phyloP scores from a whole-genome alignment of 805 yeast genomes.

The Schizosaccharomyces pombe region DNA sequence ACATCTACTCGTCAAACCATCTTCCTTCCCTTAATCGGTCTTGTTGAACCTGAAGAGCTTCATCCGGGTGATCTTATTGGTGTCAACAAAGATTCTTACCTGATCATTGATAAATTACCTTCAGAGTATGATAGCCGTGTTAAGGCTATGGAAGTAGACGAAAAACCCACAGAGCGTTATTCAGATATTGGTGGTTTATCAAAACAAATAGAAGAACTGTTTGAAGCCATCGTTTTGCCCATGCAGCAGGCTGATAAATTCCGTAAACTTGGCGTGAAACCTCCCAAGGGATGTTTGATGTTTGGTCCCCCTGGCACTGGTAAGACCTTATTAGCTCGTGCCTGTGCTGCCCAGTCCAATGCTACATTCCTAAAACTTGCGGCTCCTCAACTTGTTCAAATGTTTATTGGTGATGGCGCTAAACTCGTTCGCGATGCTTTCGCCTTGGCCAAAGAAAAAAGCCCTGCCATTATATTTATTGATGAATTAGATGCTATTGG shows the following conservation, averaged over 20 bases:
- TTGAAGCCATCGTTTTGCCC: constrained; percentile 94
- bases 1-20: constrained; percentile 96
- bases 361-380: constrained; percentile 92
- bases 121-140: constrained; percentile 95
- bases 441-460: constrained; percentile 90
- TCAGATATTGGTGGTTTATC: constrained; percentile 95
- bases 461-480: constrained; percentile 91
- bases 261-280: constrained; percentile 78
- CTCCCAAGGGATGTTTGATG: constrained; percentile 95
- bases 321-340: constrained; percentile 86
- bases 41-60: constrained; percentile 73
- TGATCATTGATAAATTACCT: constrained; percentile 80
- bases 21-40: constrained; percentile 81
- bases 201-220: constrained; percentile 92
- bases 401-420: constrained; percentile 98
- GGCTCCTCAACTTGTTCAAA: constrained; percentile 94
- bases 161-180: constrained; percentile 91
- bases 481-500: constrained; percentile 98
- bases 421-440: constrained; percentile 92
- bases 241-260: constrained; percentile 96
- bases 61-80: constrained; percentile 97
- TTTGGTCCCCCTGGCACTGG: constrained; percentile 99
- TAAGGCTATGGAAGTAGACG: constrained; percentile 98
- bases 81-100: constrained; percentile 87
- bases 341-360: constrained; percentile 96